Conservation (phyloP, 768 basidiomycete genomes). For the Leccinum truebloodii region DNA sequence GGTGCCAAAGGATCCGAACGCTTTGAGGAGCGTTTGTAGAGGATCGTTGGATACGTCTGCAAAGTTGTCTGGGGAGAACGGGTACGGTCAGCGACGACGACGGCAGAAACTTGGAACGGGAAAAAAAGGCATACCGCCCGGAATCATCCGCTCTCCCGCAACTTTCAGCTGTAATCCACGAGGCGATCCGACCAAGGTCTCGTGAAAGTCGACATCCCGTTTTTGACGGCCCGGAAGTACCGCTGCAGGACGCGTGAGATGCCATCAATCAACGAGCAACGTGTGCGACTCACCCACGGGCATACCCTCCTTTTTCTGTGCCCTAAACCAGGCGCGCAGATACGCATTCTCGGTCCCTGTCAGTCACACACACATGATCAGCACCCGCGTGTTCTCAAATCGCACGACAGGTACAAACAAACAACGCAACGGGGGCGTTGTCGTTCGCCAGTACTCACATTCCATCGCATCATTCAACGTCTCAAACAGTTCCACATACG, state of each 20-base stretch:
- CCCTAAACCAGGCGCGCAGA: conserved; percentile 74
- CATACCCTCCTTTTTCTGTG: conserved; percentile 56
- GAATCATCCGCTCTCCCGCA: conserved; percentile 72
- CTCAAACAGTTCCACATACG: conserved; percentile 78
- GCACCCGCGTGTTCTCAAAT: neutral
- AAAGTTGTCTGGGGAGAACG: conserved; percentile 14
- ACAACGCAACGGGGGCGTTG: conserved; percentile 2
- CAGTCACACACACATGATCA: conserved; percentile 9
- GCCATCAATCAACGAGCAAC: neutral
- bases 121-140: conserved; percentile 42
- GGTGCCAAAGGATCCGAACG: conserved; percentile 73
- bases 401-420: neutral
- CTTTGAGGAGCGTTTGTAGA: conserved; percentile 70
- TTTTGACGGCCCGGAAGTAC: conserved; percentile 59
- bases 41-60: conserved; percentile 55
- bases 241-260: neutral
- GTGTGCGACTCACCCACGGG: conserved; percentile 42
- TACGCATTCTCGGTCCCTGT: conserved; percentile 94
- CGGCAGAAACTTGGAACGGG: neutral
- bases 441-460: conserved; percentile 53
- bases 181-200: conserved; percentile 57
- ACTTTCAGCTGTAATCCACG: conserved; percentile 65
- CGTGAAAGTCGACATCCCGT: conserved; percentile 46
- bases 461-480: conserved; percentile 91
- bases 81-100: neutral